Evolutionary conservation across 495 filamentous ascomycete genomes (phyloP).

Genomic region (Hypoxylon perforatum): DNA sequence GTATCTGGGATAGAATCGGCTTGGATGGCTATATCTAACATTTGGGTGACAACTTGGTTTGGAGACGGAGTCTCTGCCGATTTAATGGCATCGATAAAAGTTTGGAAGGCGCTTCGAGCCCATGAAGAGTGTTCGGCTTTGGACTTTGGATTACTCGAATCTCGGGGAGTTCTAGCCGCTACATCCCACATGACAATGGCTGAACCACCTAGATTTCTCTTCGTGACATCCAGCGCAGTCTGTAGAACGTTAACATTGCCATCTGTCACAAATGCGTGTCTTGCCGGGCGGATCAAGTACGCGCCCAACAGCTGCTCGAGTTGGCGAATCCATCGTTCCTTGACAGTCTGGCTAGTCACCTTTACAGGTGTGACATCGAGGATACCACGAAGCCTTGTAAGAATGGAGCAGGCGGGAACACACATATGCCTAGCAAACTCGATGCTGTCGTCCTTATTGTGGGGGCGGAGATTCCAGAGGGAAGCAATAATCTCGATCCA

Average conservation of each 20-base stretch:
- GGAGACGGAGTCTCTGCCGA: conserved; percentile 18
- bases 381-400: conserved; percentile 50
- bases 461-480: conserved; percentile 58
- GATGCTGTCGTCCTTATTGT: conserved; percentile 49
- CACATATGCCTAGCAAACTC: conserved; percentile 56
- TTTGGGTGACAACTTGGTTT: conserved; percentile 38
- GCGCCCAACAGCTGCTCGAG: conserved; percentile 74
- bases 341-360: conserved; percentile 21
- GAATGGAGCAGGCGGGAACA: conserved; percentile 41
- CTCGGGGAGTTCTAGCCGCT: conserved; percentile 65
- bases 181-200: conserved; percentile 67
- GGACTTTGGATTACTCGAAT: conserved; percentile 64
- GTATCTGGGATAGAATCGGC: conserved; percentile 41
- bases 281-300: conserved; percentile 76
- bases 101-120: conserved; percentile 73
- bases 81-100: conserved; percentile 37
- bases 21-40: conserved; percentile 42
- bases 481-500: conserved; percentile 54
- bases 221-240: conserved; percentile 46
- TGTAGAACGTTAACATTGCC: conserved; percentile 49
- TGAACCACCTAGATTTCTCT: conserved; percentile 46
- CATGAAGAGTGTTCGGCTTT: conserved; percentile 68
- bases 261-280: conserved; percentile 63
- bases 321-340: conserved; percentile 48
- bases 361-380: conserved; percentile 25